These are phyloP conservation scores for Penicillium brevicompactum DNA, from an alignment of 2,329 filamentous ascomycete genomes.

Conservation along the genomic window DNA sequence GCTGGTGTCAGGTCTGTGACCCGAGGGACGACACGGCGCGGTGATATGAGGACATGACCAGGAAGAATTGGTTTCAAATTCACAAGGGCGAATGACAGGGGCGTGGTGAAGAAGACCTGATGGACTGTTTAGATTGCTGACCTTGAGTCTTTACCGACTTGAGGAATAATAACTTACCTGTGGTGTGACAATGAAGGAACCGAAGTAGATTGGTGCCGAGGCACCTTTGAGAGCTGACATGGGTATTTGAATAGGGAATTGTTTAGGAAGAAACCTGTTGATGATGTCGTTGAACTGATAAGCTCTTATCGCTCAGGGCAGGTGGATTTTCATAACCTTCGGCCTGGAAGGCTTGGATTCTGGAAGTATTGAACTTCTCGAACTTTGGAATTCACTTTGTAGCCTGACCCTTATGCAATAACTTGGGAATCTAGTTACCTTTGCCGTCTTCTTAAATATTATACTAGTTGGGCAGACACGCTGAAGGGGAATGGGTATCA, in stretches of 20 bases:
- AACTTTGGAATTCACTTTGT: neutral
- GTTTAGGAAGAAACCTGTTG: neutral
- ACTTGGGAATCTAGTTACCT: too few species aligned
- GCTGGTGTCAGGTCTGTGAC: slow-evolving; percentile 71
- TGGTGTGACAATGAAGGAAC: slow-evolving; percentile 72
- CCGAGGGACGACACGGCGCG: slow-evolving; percentile 67
- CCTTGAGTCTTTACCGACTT: neutral
- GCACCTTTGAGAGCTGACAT: slow-evolving; percentile 37
- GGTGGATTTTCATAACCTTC: too few species aligned
- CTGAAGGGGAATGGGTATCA: slow-evolving; percentile 24
- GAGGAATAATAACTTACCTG: slow-evolving; percentile 56
- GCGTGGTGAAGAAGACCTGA: slow-evolving; percentile 84
- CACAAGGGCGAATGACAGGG: slow-evolving; percentile 81
- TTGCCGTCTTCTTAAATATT: too few species aligned
- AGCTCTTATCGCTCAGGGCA: slow-evolving; percentile 5
- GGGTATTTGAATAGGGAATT: slow-evolving; percentile 2
- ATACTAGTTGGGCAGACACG: too few species aligned
- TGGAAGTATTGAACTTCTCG: too few species aligned
- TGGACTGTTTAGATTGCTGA: slow-evolving; percentile 3
- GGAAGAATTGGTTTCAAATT: slow-evolving; percentile 94
- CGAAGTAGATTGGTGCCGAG: slow-evolving; percentile 62
- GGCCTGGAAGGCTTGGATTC: too few species aligned
- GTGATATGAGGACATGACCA: slow-evolving; percentile 89
- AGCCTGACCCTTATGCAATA: too few species aligned
- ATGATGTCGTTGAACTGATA: slow-evolving; percentile 7